Evolutionary conservation across 805 yeast genomes (phyloP).

Genomic region (Yarrowia sp.): DNA sequence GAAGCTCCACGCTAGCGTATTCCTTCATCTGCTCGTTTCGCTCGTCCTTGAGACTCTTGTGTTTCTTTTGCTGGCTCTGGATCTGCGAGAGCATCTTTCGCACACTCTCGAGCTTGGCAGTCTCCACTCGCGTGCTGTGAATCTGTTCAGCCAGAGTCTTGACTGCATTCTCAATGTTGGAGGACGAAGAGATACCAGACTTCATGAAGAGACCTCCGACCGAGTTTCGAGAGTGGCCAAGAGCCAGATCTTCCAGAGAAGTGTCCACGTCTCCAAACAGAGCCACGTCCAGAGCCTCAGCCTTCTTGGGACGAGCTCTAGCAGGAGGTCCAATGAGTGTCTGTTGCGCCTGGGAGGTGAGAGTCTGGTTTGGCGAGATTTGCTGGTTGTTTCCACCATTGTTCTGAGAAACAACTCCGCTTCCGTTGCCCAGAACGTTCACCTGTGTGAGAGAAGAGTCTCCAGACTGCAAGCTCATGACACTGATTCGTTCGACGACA

Average conservation of each 20-base stretch:
- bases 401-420: constrained; percentile 2
- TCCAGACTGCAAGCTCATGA: constrained; percentile 55
- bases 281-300: constrained; percentile 47
- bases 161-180: constrained; percentile 50
- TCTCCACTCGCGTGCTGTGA: constrained; percentile 49
- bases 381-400: constrained; percentile 11
- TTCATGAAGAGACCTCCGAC: constrained; percentile 50
- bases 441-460: constrained; percentile 6
- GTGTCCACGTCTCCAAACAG: constrained; percentile 50
- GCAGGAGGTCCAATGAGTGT: constrained; percentile 15
- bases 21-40: constrained; percentile 18
- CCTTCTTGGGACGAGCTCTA: constrained; percentile 23
- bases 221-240: constrained; percentile 49
- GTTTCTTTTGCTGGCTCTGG: constrained; percentile 43
- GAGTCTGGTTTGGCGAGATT: constrained; percentile 13
- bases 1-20: constrained; percentile 14
- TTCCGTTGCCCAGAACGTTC: constrained; percentile 16
- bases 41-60: constrained; percentile 28
- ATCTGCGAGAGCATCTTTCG: constrained; percentile 47
- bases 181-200: constrained; percentile 46
- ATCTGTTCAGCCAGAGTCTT: constrained; percentile 49
- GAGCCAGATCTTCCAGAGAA: constrained; percentile 49
- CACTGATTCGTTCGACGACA: constrained; percentile 72
- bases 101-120: constrained; percentile 49
- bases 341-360: constrained; percentile 7